These are phyloP conservation scores for Patellifolia procumbens DNA, from an alignment of 179 eudicot species.

Conservation along the genomic window DNA sequence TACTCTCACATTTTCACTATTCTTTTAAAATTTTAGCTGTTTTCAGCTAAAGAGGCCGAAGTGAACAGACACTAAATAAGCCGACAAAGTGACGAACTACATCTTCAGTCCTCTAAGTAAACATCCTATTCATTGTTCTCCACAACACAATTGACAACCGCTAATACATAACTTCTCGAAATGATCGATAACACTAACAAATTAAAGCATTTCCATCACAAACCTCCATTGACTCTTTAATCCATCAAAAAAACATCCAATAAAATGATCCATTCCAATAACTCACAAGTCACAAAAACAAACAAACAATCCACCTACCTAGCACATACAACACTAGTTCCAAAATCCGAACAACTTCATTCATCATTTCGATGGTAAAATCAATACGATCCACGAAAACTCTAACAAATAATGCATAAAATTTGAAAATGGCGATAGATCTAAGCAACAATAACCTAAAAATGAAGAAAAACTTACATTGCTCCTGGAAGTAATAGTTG, in stretches of 20 bases:
- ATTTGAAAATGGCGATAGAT: constrained; percentile 20
- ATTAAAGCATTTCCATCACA: not conserved
- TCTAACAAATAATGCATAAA: not conserved
- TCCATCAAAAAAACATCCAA: not conserved
- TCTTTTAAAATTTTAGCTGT: too few relatives aligned
- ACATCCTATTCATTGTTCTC: not conserved
- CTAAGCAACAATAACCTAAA: not conserved
- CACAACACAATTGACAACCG: too few relatives aligned
- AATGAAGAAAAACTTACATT: constrained; percentile 38
- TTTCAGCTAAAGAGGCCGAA: too few relatives aligned
- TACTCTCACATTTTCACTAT: too few relatives aligned
- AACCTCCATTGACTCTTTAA: not conserved
- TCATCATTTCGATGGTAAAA: not conserved
- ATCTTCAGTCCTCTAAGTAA: not conserved
- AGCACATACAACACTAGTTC: too few relatives aligned
- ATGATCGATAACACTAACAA: not conserved
- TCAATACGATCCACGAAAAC: constrained; percentile 16
- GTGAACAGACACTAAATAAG: too few relatives aligned
- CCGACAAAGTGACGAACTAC: too few relatives aligned
- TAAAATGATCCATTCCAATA: not conserved
- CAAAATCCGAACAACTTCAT: constrained; percentile 1
- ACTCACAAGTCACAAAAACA: not conserved
- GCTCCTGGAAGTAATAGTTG: constrained; percentile 74
- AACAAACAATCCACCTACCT: not conserved
- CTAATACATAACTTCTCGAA: not conserved